Base-by-base conservation (phyloP, 1,284 basidiomycete species). In the Ceratobasidium sp. region DNA sequence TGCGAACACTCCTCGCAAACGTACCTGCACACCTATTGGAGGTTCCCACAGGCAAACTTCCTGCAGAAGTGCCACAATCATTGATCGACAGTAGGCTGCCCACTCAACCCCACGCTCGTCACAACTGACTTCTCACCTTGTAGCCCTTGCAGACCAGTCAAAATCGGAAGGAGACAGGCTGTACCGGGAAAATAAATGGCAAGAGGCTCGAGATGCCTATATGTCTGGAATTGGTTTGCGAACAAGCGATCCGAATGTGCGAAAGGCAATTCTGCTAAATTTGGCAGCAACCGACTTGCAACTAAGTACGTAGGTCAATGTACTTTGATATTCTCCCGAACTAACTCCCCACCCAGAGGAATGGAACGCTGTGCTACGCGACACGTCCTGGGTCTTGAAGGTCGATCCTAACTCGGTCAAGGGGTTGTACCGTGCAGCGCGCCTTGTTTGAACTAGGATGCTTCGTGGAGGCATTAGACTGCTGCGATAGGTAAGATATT, bases 141-240 rank as follows among this genome's bases (percentile, higher is more conserved):
- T 46, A 63, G 61, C 27, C 9, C 19, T 46, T 4, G 61, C 37
- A 16, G 41, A 41, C 2, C 9, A 41, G 19, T 1, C 61, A 9
- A 63, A 63, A 48, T 27, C 61, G 22, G 39, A n/a, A 46, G 61
- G 61, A 24, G 61, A 63, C 14, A 16, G 3, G 7, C 27, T 43
- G 7, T 63, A 63, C 41, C 39, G 27, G n/a, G 22, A 27, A 6
- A 6, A 27, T 3, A 46, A 63, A 16, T 63, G 39, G 61, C 9
- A 63, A 41, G 41, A 63, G 27, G 61, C 61, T 29, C 61, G 61
- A 63, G 61, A 63, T 24, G 39, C 22, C 1, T 63, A 63, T 29
- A 46, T 48, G 41, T 22, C 46, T 5, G 61, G 39, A 5, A 24
- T 19, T 27, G 41, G 37, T 2, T 19, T 63, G 43, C 61, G 16